Evolutionary conservation across 1,284 basidiomycete genomes (phyloP), one percentile per base, ranked within the genome.

Genomic region (Fistulinella cinereoalba): DNA sequence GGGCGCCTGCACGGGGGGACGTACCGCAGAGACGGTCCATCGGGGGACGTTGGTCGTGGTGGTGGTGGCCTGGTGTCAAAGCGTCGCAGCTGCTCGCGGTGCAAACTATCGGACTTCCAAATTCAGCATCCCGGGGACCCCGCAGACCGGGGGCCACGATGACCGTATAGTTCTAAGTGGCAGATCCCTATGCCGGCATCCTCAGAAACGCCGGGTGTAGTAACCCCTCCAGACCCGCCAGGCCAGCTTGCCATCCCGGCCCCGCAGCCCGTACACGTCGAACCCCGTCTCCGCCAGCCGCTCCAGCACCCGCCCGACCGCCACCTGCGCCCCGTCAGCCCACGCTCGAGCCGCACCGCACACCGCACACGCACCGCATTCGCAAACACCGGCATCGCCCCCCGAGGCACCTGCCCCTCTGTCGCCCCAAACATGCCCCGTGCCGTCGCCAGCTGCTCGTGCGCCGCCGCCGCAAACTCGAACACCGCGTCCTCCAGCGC

Each of bases 371-470:
- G 54, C 61, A 92, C 92, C 54, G 82, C 88, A 48, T 80, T 71
- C 25, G 92, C 70, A 67, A 97, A 92, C 22, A 93, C 74, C 4
- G 89, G 86, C 74, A 91, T 79, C 22, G 80, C 88, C 44, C 68
- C 71, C 23, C 51, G 56, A 12, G 88, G 88, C 38, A 91, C 77
- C 57, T 72, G 80, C 22, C 79, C 80, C 27, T 70, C 78, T 50
- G 73, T 76, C 40, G 80, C 75, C 55, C 81, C 79, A 60, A 95
- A 78, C 76, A 88, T 83, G 44, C 82, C 79, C 36, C 90, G 78
- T 3, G 92, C 91, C 3, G 92, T 93, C 56, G 86, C 75, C 53
- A 97, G 67, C 67, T 97, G 88, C 69, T 96, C 92, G 71, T 96
- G 93, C 32, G 92, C 94, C 16, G 89, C 70, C 10, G 88, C 91